phyloP scores from a whole-genome alignment of 192 early-diverging fungal species.

The Phycomyces nitens region DNA sequence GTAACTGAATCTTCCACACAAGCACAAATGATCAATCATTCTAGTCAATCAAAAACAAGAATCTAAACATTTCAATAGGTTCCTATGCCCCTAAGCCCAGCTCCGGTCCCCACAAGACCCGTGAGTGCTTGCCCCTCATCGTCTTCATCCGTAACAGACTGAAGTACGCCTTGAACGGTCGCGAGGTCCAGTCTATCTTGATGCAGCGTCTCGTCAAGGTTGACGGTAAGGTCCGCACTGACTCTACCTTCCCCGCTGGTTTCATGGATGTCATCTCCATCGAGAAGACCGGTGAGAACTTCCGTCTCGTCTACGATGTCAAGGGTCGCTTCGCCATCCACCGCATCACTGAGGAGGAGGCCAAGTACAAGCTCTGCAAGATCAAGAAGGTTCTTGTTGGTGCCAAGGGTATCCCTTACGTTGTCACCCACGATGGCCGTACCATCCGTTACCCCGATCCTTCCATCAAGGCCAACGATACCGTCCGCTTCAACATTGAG shows the following conservation, averaged over 20 bases:
- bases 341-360: conserved; percentile 96
- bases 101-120: conserved; percentile 98
- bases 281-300: conserved; percentile 97
- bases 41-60: not conserved
- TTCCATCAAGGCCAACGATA: conserved; percentile 98
- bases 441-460: conserved; percentile 99
- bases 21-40: not conserved
- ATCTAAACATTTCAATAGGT: conserved; percentile 9
- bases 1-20: not conserved
- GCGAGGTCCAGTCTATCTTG: conserved; percentile 93
- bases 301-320: conserved; percentile 98
- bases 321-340: conserved; percentile 99
- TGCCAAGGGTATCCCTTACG: conserved; percentile 91
- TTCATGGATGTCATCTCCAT: conserved; percentile 95
- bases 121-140: conserved; percentile 97
- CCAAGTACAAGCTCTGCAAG: conserved; percentile 99
- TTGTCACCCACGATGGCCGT: conserved; percentile 98
- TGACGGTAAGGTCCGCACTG: conserved; percentile 97
- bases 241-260: conserved; percentile 93
- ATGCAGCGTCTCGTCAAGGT: conserved; percentile 99
- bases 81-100: conserved; percentile 86
- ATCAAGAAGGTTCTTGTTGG: conserved; percentile 94
- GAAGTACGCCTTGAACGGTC: conserved; percentile 97
- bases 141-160: conserved; percentile 99
- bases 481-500: conserved; percentile 95